Evolutionary conservation across 2,329 filamentous ascomycete species (phyloP), one percentile per base, ranked within the genome.

Genomic region (Beauveria australis): DNA sequence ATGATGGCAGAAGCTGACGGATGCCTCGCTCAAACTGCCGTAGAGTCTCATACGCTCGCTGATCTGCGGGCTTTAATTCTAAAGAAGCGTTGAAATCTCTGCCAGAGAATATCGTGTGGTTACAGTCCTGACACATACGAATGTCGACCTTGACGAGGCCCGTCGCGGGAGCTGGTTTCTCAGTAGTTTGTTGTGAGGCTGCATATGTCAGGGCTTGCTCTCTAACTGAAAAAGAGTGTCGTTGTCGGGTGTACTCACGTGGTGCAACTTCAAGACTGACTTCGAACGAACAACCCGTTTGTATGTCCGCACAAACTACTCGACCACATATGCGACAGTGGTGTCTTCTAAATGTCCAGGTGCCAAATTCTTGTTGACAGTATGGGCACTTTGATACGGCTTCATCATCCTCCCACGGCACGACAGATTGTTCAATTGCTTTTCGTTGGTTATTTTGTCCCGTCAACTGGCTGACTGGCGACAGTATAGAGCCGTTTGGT

Each of bases 301-400:
- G 82, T 0, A 84, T 84, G 73, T 99, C 94, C 14, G 91, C 91
- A 70, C 94, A 99, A 0, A 99, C 91, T 0, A 99, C 92, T 48
- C 89, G 85, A 3, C 94, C 94, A 68, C 94, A 99, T 74, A 96
- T 88, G 59, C 94, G 85, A 74, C 94, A 99, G 73, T 99, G 94
- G 72, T 97, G 94, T 66, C 94, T 81, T 67, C 94, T 85, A 69
- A 97, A 96, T 1, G 91, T 89, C 82, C 96, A 97, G 16, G 87
- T 89, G 1, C 91, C 89, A 73, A 99, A 99, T 61, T 96, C 91
- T 68, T 99, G 94, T 70, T 96, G 90, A 68, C 94, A 99, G 69
- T 96, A 96, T 0, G 94, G 94, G 70, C 94, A 99, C 64, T 87
- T 86, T 2, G 80, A 64, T 6, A 99, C 92, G 37, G 80, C 84